Base-by-base conservation (phyloP, 352 stramenopile genomes). In the Phytophthora hybrid region DNA sequence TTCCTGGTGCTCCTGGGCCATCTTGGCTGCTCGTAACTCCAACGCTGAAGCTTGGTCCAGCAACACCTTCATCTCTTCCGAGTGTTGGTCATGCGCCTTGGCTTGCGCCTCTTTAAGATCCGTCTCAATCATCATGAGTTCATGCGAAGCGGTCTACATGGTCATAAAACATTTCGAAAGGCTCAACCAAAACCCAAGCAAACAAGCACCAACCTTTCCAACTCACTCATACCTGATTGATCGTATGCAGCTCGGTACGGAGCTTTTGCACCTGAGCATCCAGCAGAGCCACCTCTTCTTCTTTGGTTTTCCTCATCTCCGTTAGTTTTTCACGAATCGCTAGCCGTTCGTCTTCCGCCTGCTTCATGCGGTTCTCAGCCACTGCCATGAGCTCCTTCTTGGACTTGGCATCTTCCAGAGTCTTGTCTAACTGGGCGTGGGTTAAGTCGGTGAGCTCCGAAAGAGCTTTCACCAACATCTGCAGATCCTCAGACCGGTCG, bases 191-290 rank as follows among this genome's bases (percentile, higher is more conserved):
- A 6, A 53, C 46, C 1, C 18, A 47, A 49, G 6, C 46, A 29
- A 29, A 23, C 46, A 53, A 47, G n/a, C 46, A 13, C 46, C n/a
- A 51, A 58, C 5, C 26, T 51, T 5, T 10, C 59, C 53, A 14
- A 23, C 5, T 18, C 32, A 26, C 1, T 6, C n/a, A 13, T 61
- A 88, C 87, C 81, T 91, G 85, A 47, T 92, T 93, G 62, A 96
- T 85, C 10, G 79, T 79, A 34, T 91, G 79, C 34, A 96, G 76
- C 51, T 97, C 91, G 51, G 77, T 85, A 10, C 89, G 85, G 7
- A 96, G 78, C 74, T 97, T 96, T 55, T 93, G 87, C 59, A 97
- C 83, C 16, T 93, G 85, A 34, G 87, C 81, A 51, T 96, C 91
- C 23, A 97, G 59, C 31, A 95, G 77, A 49, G 87, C 84, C 21